phyloP scores from a whole-genome alignment of 805 yeast species.

The Groenewaldozyma salmanticensis region DNA sequence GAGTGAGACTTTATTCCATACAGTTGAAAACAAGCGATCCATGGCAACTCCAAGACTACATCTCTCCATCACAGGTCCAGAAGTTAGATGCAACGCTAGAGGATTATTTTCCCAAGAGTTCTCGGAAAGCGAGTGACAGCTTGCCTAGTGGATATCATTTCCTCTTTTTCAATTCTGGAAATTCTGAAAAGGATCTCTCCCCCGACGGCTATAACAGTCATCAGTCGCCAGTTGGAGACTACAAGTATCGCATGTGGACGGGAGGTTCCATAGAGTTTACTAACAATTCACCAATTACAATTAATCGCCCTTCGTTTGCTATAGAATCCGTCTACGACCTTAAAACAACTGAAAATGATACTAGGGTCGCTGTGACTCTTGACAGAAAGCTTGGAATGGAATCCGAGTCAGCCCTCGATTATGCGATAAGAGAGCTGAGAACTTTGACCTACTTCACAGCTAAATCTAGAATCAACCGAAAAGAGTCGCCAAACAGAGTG shows the following conservation, averaged over 20 bases:
- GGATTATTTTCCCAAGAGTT: conserved; percentile 18
- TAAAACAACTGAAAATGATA: conserved; percentile 8
- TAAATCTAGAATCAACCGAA: conserved; percentile 17
- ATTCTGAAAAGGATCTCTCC: conserved; percentile 39
- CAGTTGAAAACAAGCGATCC: conserved; percentile 15
- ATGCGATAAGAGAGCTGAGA: conserved; percentile 43
- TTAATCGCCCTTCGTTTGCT: conserved; percentile 37
- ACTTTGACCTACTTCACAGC: conserved; percentile 49
- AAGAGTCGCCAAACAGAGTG: conserved; percentile 13
- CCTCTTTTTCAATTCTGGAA: conserved; percentile 53
- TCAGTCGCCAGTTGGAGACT: conserved; percentile 47
- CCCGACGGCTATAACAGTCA: conserved; percentile 74
- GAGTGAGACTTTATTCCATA: neutral
- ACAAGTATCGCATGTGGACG: conserved; percentile 59
- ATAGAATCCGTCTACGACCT: conserved; percentile 38
- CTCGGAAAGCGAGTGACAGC: conserved; percentile 12
- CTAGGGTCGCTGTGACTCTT: conserved; percentile 43
- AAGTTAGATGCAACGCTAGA: conserved; percentile 23
- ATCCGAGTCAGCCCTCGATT: conserved; percentile 4
- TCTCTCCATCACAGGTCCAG: conserved; percentile 22
- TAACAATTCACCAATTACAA: conserved; percentile 22
- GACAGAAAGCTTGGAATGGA: conserved; percentile 35
- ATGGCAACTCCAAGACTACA: conserved; percentile 21
- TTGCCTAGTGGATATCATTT: conserved; percentile 50
- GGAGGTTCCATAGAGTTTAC: conserved; percentile 50